phyloP scores from a whole-genome alignment of 2,329 filamentous ascomycete genomes.

The Sporothrix curviconia region DNA sequence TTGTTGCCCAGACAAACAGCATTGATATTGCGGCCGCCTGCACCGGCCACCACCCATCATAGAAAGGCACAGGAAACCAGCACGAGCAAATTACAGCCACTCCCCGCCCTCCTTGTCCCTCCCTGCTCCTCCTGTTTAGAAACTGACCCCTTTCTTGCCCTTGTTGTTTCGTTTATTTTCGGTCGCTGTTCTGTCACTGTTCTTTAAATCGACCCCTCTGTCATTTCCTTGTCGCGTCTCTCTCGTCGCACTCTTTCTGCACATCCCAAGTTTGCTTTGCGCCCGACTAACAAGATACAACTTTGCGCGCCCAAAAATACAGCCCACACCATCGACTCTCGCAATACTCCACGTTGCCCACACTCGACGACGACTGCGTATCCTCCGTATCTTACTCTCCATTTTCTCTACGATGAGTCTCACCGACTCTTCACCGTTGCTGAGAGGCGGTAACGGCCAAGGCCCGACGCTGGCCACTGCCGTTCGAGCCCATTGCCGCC shows the following conservation, averaged over 20 bases:
- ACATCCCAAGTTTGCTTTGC: too few species aligned
- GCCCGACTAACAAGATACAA: not conserved
- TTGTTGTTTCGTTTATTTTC: not conserved
- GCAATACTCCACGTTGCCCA: not conserved
- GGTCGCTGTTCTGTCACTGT: not conserved
- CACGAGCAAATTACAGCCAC: conserved; percentile 8
- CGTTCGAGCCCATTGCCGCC: conserved; percentile 17
- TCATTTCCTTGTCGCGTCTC: not conserved
- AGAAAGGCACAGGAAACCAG: not conserved
- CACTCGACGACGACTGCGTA: not conserved
- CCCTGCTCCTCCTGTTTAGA: not conserved
- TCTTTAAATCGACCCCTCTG: too few species aligned
- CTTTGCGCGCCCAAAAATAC: not conserved
- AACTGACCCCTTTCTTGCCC: not conserved
- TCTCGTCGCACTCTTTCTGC: not conserved
- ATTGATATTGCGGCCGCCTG: too few species aligned
- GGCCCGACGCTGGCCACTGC: conserved; percentile 15
- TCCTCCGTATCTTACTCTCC: too few species aligned
- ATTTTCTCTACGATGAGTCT: conserved; percentile 12
- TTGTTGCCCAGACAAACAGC: too few species aligned
- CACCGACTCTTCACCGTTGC: conserved; percentile 15
- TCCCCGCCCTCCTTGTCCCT: conserved; percentile 6
- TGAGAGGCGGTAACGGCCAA: conserved; percentile 13
- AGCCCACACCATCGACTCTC: not conserved
- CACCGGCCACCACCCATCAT: too few species aligned